Evolutionary conservation across 2,329 filamentous ascomycete genomes (phyloP).

Genomic region (Onygena corvina): DNA sequence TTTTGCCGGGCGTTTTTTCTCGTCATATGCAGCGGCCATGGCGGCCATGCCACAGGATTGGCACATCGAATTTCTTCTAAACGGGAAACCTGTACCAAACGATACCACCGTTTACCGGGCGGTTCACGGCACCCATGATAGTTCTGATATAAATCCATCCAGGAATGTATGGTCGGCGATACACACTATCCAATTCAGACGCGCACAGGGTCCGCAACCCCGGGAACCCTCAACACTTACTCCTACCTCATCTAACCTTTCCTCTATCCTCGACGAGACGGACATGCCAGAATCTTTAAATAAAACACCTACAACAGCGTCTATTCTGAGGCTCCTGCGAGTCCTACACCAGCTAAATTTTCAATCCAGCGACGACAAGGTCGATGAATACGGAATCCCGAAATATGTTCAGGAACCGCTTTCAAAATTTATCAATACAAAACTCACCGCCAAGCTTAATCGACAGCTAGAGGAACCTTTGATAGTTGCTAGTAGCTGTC

Average conservation of each 20-base stretch:
- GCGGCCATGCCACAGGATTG: conserved; percentile 77
- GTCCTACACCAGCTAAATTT: conserved; percentile 87
- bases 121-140: conserved; percentile 58
- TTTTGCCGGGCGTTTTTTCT: conserved; percentile 46
- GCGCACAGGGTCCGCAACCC: conserved; percentile 70
- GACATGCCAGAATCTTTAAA: conserved; percentile 66
- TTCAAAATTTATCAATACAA: conserved; percentile 95
- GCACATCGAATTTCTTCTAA: conserved; percentile 92
- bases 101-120: conserved; percentile 95
- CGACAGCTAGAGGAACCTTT: conserved; percentile 91
- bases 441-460: conserved; percentile 94
- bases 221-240: conserved; percentile 54
- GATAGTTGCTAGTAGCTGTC: conserved; percentile 91
- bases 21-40: conserved; percentile 67
- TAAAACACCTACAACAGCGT: conserved; percentile 71
- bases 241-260: conserved; percentile 37
- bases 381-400: conserved; percentile 59
- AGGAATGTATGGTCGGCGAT: conserved; percentile 81
- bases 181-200: conserved; percentile 84
- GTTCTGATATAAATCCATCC: conserved; percentile 52
- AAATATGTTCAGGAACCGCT: conserved; percentile 69
- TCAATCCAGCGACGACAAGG: conserved; percentile 80
- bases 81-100: conserved; percentile 69
- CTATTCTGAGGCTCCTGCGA: conserved; percentile 75
- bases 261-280: conserved; percentile 43